Base-by-base conservation (phyloP, 2,329 filamentous ascomycete species). In the Trichophyton mentagrophytes region DNA sequence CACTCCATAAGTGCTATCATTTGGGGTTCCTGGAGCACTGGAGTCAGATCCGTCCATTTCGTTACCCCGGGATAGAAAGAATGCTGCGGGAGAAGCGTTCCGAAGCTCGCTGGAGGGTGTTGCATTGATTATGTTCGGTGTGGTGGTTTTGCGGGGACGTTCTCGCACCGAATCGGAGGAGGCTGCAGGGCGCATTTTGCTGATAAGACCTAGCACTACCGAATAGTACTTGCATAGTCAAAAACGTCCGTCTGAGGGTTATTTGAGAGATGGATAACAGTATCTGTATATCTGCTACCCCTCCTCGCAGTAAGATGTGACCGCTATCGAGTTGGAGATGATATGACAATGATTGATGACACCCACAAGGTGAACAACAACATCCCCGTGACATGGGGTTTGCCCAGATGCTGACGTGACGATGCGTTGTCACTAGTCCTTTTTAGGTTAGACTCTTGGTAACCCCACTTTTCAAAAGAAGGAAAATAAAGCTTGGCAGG, bases 31-130 rank as follows among this genome's bases (percentile, higher is more conserved):
- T 9, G 66, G 61, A n/a, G 71, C 64, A 38, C 67, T 65, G 17
- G 67, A 60, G n/a, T 64, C 66, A 27, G 71, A 71, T 27, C 70
- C 69, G 62, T 80, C 75, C 66, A 79, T 70, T 59, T 80, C 77
- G 61, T 76, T 73, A 66, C 79, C 80, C 64, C 78, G 81, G 63
- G 79, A 76, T 63, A 86, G 73, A 70, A 85, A 84, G 76, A 85
- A 85, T 58, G 80, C 80, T 58, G 80, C 80, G 47, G 81, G 81
- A 63, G 73, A 73, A 61, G 69, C 66, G 66, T 67, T 69, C 65
- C 70, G 70, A 67, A 70, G 69, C 61, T 76, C 73, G 60, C 68
- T 68, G 66, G 68, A 70, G 61, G 71, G 69, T 64, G 68, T 36
- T 38, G 61, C 47, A n/a, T 38, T 38, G 6, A 63, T 65, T 66